Conservation (phyloP, 805 yeast genomes). For the Tetrapisispora fleetii region DNA sequence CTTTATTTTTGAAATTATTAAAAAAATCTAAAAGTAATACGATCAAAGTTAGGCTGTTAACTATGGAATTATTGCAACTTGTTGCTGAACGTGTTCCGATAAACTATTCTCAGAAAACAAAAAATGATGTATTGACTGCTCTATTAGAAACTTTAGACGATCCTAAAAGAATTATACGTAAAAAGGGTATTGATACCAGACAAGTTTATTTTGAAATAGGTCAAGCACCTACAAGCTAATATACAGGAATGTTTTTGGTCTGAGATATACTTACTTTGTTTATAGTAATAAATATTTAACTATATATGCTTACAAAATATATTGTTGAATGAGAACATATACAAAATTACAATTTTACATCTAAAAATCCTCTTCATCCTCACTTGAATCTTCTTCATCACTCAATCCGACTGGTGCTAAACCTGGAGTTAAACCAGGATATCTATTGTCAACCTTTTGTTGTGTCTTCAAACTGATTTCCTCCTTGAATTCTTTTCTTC, state of each 20-base stretch:
- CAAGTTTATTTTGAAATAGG: constrained; percentile 60
- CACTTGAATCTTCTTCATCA: constrained; percentile 38
- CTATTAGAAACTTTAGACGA: constrained; percentile 58
- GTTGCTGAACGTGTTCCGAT: constrained; percentile 33
- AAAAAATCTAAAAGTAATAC: constrained; percentile 26
- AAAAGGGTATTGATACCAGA: constrained; percentile 67
- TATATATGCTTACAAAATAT: neutral
- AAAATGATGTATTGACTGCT: constrained; percentile 37
- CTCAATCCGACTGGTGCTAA: constrained; percentile 70
- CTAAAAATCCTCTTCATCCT: constrained; percentile 14
- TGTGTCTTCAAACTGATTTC: constrained; percentile 2
- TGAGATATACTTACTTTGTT: neutral
- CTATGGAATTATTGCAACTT: constrained; percentile 50
- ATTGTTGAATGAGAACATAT: neutral
- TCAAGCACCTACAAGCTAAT: constrained; percentile 10
- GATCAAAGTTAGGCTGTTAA: constrained; percentile 43
- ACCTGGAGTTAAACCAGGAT: constrained; percentile 72
- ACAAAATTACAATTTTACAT: neutral
- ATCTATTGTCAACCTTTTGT: constrained; percentile 20
- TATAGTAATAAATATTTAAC: neutral
- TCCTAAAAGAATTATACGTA: constrained; percentile 62
- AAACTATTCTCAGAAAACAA: constrained; percentile 43
- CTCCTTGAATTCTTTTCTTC: constrained; percentile 25
- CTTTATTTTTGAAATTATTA: constrained; percentile 36
- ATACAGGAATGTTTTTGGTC: too few relatives aligned